A percentile compares a stretch with the other conserved stretches of the same genome.
These are phyloP conservation scores for Golubevia pallescens DNA, from an alignment of 1,284 basidiomycete genomes.

Conservation along the genomic window DNA sequence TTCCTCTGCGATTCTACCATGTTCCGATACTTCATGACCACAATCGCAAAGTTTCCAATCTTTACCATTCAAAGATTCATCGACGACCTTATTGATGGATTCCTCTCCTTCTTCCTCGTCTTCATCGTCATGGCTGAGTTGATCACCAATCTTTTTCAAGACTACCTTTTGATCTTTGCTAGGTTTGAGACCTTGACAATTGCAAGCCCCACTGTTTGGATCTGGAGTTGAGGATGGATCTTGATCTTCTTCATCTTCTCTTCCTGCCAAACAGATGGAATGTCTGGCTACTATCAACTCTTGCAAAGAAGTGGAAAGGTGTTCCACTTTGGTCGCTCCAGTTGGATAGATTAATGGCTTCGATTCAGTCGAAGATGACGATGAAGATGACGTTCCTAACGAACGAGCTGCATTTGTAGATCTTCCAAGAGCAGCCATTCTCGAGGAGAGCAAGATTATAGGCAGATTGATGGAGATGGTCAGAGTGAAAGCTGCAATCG, in stretches of 20 bases:
- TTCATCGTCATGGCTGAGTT: not conserved
- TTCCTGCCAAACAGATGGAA: not conserved
- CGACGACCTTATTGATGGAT: not conserved
- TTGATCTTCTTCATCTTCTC: not conserved
- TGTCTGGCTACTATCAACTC: not conserved
- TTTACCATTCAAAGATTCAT: not conserved
- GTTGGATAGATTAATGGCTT: not conserved
- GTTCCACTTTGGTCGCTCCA: not conserved
- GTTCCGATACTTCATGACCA: slow-evolving; percentile 26
- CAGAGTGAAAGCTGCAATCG: too few species aligned
- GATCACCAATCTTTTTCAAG: not conserved
- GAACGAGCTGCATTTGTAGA: not conserved
- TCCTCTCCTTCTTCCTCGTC: slow-evolving; percentile 2
- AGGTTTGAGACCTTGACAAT: not conserved
- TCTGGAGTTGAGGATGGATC: not conserved
- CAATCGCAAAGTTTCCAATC: slow-evolving; percentile 14
- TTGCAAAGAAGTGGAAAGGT: not conserved
- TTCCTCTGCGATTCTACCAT: slow-evolving; percentile 31
- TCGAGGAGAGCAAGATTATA: too few species aligned
- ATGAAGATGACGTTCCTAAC: not conserved
- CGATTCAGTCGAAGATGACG: not conserved
- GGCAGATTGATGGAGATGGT: too few species aligned
- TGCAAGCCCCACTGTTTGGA: not conserved
- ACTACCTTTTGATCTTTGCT: not conserved
- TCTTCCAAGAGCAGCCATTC: not conserved